Evolutionary conservation across 1,284 basidiomycete species (phyloP), one percentile per base, ranked within the genome.

Genomic region (Ustilago trichophora): DNA sequence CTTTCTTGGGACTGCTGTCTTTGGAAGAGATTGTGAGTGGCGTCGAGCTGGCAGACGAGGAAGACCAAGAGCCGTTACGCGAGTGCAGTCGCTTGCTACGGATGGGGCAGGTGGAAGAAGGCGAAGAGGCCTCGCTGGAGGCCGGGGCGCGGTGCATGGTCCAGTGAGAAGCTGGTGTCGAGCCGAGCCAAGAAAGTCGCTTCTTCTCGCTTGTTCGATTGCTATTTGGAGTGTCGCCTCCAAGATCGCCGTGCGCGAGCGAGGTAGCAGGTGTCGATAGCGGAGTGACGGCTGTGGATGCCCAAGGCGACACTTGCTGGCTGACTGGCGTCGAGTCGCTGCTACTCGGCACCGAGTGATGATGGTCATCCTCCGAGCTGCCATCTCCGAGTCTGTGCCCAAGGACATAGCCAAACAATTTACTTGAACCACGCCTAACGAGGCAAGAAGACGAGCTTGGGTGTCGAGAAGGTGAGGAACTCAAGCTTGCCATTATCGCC

Each of bases 381-480:
- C 13, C 25, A 9, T 35, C n/a, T n/a, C n/a, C n/a, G n/a, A n/a
- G n/a, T n/a, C n/a, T 40, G 16, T 45, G 47, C 7, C 24, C 34
- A 11, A 45, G 36, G 9, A 35, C 21, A 18, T 37, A 36, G 0
- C 34, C 31, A 18, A 58, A 40, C 19, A 52, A 19, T 21, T 34
- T 47, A 24, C 29, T 25, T 6, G 26, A 32, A 13, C 40, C 18
- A 12, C 58, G 58, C 19, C 40, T 40, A 18, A 16, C 24, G 32
- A 44, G 45, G n/a, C 40, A 22, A 34, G 49, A 45, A 29, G 46
- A 40, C 54, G 41, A 52, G 50, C 45, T 35, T 36, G 45, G 52
- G 60, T 49, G 60, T 64, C 60, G 60, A 53, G 54, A 52, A n/a
- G 49, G 60, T 52, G 53, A 64, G 60, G 60, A 64, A 64, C 60